Percentiles rank a stretch among this genome's conserved stretches.
Conservation (phyloP, 1,139 yeast species). For the Cylindricascospora bacillispora region DNA sequence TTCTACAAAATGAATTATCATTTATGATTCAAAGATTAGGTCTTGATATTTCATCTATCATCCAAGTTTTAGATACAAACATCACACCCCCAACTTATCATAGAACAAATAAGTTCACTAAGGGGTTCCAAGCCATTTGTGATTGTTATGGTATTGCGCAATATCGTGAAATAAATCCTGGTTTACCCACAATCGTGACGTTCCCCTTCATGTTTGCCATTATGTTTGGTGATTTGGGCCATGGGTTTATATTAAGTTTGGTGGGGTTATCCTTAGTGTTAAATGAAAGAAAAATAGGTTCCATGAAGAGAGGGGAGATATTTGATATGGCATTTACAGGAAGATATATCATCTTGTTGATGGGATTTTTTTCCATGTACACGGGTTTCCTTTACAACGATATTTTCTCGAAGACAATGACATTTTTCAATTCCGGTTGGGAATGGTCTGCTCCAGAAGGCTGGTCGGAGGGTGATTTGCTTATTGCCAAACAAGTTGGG, state of each 20-base stretch:
- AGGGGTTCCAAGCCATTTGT: constrained; percentile 63
- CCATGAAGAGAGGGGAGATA: constrained; percentile 61
- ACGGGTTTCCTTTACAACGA: constrained; percentile 71
- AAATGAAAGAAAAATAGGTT: constrained; percentile 46
- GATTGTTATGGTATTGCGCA: constrained; percentile 74
- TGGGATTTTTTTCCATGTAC: constrained; percentile 71
- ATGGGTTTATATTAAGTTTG: constrained; percentile 52
- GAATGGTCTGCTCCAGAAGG: constrained; percentile 54
- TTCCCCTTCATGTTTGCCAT: constrained; percentile 82
- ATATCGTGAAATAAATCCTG: constrained; percentile 70
- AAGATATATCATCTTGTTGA: constrained; percentile 55
- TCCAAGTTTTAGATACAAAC: constrained; percentile 66
- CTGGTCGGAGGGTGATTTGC: constrained; percentile 44
- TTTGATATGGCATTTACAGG: constrained; percentile 75
- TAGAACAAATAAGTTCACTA: constrained; percentile 63
- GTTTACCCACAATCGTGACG: constrained; percentile 64
- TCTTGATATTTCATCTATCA: constrained; percentile 45
- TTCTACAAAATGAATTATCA: constrained; percentile 46
- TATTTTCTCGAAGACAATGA: constrained; percentile 66
- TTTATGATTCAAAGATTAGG: constrained; percentile 40
- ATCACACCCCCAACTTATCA: constrained; percentile 71
- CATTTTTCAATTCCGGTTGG: constrained; percentile 64
- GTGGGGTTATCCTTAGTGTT: constrained; percentile 48
- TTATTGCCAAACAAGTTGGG: constrained; percentile 44
- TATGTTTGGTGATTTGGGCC: constrained; percentile 82